Base-by-base conservation (phyloP, 164 flowering plant species). In the Magnolia changhungtana region DNA sequence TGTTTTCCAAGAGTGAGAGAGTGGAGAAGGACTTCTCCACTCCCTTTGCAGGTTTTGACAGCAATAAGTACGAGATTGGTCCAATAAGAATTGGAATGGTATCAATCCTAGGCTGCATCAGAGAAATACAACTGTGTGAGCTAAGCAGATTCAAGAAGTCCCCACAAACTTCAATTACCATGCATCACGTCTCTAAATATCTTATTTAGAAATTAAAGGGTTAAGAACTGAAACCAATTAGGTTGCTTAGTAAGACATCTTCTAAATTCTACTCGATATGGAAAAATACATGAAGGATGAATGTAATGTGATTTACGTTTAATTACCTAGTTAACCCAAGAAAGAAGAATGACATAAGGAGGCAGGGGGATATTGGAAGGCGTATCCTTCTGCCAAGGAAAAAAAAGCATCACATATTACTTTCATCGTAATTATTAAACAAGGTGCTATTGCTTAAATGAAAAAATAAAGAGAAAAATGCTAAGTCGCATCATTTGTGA, bases 301-400 rank as follows among this genome's bases (percentile, higher is more conserved):
- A 11, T 73, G 63, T 16, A 78, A 67, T 20, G 18, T 71, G 0
- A 58, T 52, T 19, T 31, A n/a, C 16, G 19, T 71, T 23, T 61
- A 31, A n/a, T 86, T 84, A 92, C 99, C 97, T 98, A 9, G 94
- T 89, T 73, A 96, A 78, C 49, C 99, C 99, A 74, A 96, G 94
- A 82, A 94, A 88, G 83, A 92, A 89, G 81, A 96, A 92, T 14
- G 97, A 86, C 71, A 90, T 0, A 18, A 96, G 84, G 61, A 92
- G 79, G 31, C 72, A 79, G 72, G 80, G 85, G 66, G 85, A 88
- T 75, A 93, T 77, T 8, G 93, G 96, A 6, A 77, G 87, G 72
- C 98, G 84, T 74, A 82, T 67, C 83, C 90, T 88, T 75, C 96
- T 93, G 79, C 81, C 50, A 75, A 75, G 55, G 27, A 24, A 74